Evolutionary conservation across 192 early-diverging fungal genomes (phyloP), one percentile per base, ranked within the genome.

Genomic region (Backusella westeae): DNA sequence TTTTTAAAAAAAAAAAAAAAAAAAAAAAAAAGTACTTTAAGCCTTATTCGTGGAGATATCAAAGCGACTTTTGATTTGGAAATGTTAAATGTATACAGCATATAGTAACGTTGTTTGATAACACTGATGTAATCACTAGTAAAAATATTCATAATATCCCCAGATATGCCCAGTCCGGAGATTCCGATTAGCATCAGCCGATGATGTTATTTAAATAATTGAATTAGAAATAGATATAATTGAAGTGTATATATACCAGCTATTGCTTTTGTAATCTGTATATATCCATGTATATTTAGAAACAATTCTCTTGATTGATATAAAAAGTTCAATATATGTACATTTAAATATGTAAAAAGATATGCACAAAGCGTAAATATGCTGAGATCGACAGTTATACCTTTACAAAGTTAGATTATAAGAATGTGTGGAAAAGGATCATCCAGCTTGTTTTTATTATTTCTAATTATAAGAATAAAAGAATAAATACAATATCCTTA

Each of bases 371-470:
- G 42, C 15, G 42, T 56, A 10, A 19, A 56, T 56, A 56, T n/a
- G 19, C 3, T 23, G 53, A 56, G 53, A 56, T 56, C 53, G 21
- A 12, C 53, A 26, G 6, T 10, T 56, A 9, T 56, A 26, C 53
- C 21, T 63, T 63, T 63, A 63, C 56, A 63, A 63, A 63, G 23
- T 63, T 63, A 63, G 56, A 23, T 63, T 63, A 63, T 63, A 26
- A 59, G 23, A 59, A 7, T 10, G 8, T 56, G n/a, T 44, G 15
- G 42, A 44, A 44, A 49, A 49, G 46, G 46, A 49, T 49, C 46
- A n/a, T 49, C 46, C 46, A n/a, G 46, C 15, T 44, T 44, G 42
- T 17, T n/a, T 49, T n/a, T 49, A 6, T 17, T 49, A 4, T 19
- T n/a, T 49, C 19, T 49, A 49, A 49, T 49, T n/a, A 49, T 49